These are phyloP conservation scores for Crithidia expoeki DNA, from an alignment of 208 protist species.

Conservation along the genomic window DNA sequence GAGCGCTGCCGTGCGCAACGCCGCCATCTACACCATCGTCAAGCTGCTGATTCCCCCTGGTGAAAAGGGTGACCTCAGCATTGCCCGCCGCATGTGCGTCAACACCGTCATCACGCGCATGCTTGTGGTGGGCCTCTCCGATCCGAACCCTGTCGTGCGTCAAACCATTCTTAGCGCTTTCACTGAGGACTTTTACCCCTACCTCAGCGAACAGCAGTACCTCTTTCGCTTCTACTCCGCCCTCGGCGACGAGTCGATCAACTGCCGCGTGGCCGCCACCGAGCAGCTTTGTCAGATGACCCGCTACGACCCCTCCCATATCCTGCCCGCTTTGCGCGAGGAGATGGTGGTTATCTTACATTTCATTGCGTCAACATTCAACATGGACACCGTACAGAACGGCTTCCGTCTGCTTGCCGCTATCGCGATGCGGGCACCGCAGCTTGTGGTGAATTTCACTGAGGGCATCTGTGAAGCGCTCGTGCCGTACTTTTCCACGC, in stretches of 20 bases:
- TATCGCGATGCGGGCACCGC: conserved; percentile 68
- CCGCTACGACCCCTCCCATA: conserved; percentile 82
- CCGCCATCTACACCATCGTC: conserved; percentile 82
- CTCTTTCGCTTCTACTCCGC: conserved; percentile 74
- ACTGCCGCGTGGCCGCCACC: conserved; percentile 75
- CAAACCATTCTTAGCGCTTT: conserved; percentile 76
- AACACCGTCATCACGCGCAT: conserved; percentile 85
- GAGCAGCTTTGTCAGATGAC: conserved; percentile 87
- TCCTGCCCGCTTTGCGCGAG: conserved; percentile 78
- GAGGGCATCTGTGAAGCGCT: conserved; percentile 72
- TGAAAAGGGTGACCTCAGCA: conserved; percentile 68
- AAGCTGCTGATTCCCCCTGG: conserved; percentile 81
- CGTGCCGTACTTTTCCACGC: conserved; percentile 49
- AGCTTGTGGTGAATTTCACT: conserved; percentile 80
- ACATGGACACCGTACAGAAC: conserved; percentile 56
- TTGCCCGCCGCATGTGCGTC: conserved; percentile 85
- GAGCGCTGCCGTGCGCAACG: conserved; percentile 70
- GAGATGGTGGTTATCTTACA: conserved; percentile 75
- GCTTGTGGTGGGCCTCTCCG: conserved; percentile 78
- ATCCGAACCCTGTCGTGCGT: conserved; percentile 69
- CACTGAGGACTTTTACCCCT: conserved; percentile 83
- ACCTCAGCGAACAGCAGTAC: conserved; percentile 84
- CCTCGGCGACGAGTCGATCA: conserved; percentile 82
- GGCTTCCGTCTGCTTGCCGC: conserved; percentile 76
- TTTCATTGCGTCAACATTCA: conserved; percentile 55